Base-by-base conservation (phyloP, 2,329 filamentous ascomycete genomes). In the Macrophomina phaseolina region DNA sequence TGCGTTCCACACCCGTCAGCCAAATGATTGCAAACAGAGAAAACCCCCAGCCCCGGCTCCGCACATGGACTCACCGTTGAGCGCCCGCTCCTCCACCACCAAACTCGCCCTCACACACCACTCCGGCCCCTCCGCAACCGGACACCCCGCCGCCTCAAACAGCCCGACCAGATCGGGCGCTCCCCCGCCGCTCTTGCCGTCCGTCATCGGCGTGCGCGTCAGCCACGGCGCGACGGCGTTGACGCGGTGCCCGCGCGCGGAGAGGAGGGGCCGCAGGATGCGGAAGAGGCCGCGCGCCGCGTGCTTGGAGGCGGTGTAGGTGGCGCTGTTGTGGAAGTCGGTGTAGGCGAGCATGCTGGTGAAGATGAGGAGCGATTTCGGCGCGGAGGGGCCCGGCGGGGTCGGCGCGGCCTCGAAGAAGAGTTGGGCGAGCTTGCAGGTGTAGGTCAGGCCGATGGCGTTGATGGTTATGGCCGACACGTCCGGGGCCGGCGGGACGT, bases 181-280 rank as follows among this genome's bases (percentile, higher is more conserved):
- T n/a, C 4, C 49, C 4, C 16, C 16, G 12, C 51, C 32, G 0
- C 14, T 9, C 14, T 4, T n/a, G 12, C 51, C 51, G 51, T 36
- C 32, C 51, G 64, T 69, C 70, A 72, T 69, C 0, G 67, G 65
- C 14, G 74, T 76, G 6, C 72, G 68, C 11, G 75, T 69, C 48
- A 71, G 73, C 68, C 71, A 75, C n/a, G 74, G 74, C n/a, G 74
- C 74, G 6, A 76, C 69, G 2, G 74, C 68, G 40, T 76, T 75
- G 40, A 74, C 62, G 32, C 73, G 70, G 23, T 36, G 46, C 4
- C 68, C 67, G 11, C 55, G 42, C 11, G 2, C 18, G 12, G 46
- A 46, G 6, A 74, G 66, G 2, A 67, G 62, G 14, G 69, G 66
- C 16, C 73, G 70, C 4, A 71, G 68, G 12, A 71, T 67, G 34